These are phyloP conservation scores for Agaricus blazei DNA, from an alignment of 768 basidiomycete species.

Conservation along the genomic window DNA sequence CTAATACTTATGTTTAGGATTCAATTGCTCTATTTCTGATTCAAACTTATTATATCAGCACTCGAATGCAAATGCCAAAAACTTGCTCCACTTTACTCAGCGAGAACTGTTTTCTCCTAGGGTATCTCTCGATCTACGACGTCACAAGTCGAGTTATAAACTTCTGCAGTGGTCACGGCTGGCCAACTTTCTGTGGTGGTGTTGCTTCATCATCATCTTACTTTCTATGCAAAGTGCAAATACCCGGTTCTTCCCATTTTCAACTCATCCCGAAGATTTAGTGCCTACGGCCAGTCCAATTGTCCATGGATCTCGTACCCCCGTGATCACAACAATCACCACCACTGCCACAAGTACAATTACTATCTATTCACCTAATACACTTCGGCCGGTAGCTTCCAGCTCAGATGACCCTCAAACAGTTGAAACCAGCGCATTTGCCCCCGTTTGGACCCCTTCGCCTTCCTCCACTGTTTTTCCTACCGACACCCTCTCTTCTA, in stretches of 20 bases:
- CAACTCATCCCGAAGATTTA: background rate
- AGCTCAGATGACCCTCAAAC: background rate
- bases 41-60: conserved; percentile 58
- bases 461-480: background rate
- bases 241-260: background rate
- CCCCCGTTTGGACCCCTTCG: background rate
- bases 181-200: conserved; percentile 13
- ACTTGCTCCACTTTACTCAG: conserved; percentile 51
- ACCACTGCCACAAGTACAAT: background rate
- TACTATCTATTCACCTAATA: background rate
- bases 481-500: background rate
- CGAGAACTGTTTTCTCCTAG: conserved; percentile 56
- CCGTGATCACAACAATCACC: background rate
- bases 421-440: background rate
- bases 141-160: background rate
- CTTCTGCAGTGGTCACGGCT: background rate
- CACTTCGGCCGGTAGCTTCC: background rate
- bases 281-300: background rate
- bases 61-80: conserved; percentile 31
- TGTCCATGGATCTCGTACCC: background rate
- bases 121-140: conserved; percentile 30
- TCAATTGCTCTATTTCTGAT: conserved; percentile 36
- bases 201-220: conserved; percentile 20
- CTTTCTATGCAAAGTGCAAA: conserved; percentile 17
- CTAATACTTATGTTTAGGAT: conserved; percentile 23